Evolutionary conservation across 441 rosid genomes (phyloP).

Genomic region (Raphanus hybrid): DNA sequence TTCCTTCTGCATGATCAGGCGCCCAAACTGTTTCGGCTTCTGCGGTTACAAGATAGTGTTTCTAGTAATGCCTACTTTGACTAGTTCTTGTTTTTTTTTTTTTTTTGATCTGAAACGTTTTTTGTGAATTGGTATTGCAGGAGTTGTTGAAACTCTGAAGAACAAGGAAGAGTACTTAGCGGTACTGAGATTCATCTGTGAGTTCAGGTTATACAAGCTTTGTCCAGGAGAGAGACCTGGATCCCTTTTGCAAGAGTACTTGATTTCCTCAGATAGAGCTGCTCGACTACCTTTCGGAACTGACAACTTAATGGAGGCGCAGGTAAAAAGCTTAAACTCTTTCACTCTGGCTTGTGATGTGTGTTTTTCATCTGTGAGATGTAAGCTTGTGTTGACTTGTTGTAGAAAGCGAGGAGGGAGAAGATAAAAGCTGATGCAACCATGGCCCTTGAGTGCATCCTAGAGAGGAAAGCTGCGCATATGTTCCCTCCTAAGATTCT

Average conservation of each 20-base stretch:
- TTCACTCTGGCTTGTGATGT: background rate
- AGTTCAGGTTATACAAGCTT: background rate
- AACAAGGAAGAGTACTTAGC: background rate
- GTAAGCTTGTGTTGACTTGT: background rate
- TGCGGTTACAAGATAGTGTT: background rate
- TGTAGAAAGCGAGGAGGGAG: background rate
- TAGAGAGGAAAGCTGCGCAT: background rate
- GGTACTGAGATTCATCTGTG: conserved; percentile 3
- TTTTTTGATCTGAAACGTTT: background rate
- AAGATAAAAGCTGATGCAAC: background rate
- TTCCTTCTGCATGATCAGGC: background rate
- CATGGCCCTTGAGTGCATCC: background rate
- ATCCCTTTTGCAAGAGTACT: background rate
- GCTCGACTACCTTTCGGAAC: background rate
- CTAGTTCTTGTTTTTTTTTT: background rate
- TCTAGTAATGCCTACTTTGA: background rate
- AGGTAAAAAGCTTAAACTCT: background rate
- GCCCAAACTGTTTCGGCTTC: background rate
- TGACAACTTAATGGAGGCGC: background rate
- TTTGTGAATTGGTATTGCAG: background rate
- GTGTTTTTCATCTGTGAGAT: background rate
- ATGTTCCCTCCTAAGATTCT: background rate
- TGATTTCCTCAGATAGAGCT: background rate
- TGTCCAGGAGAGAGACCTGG: background rate
- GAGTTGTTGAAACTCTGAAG: background rate